Base-by-base conservation (phyloP, 1,284 basidiomycete species). In the Macrocystidia cucumis region DNA sequence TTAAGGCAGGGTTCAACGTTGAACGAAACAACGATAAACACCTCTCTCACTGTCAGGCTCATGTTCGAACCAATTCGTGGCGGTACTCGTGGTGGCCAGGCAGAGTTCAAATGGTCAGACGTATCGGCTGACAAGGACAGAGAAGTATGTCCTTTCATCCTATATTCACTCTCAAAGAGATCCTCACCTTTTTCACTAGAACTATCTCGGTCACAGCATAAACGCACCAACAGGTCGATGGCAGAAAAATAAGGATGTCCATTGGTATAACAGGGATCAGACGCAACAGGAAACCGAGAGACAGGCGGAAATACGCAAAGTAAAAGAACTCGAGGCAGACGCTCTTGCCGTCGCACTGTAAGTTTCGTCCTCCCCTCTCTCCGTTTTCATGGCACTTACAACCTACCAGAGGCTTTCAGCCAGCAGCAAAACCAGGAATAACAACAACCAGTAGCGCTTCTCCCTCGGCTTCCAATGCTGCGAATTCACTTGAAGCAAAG, bases 231-330 rank as follows among this genome's bases (percentile, higher is more conserved):
- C 87, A 2, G 91, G 91, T 3, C 69, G 91, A 43, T 95, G 91
- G 91, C 91, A 95, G 60, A 92, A 91, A 63, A 89, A 90, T 63
- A 91, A 92, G 55, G 91, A 95, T 50, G 65, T 95, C 12, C 91
- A 95, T 53, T 95, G 91, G 91, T 95, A 95, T 54, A 74, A 65
- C 43, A 77, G 91, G 22, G 87, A 91, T 2, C 27, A 50, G 8
- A 47, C 58, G 0, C 44, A 56, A 5, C 46, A 45, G 0, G 73
- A 76, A 16, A 56, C 51, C 7, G 75, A 76, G 36, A 63, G 72
- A 36, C 46, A 39, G 0, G 84, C 83, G 43, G 91, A 95, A 60
- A 80, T 93, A 25, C 62, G 72, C 41, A 77, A 70, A 49, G 56
- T 93, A 39, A 93, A 93, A 56, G 84, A 90, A 51, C 72, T 80